Evolutionary conservation across 306 rosid genomes (phyloP).

Genomic region (Vigna nakashimae): DNA sequence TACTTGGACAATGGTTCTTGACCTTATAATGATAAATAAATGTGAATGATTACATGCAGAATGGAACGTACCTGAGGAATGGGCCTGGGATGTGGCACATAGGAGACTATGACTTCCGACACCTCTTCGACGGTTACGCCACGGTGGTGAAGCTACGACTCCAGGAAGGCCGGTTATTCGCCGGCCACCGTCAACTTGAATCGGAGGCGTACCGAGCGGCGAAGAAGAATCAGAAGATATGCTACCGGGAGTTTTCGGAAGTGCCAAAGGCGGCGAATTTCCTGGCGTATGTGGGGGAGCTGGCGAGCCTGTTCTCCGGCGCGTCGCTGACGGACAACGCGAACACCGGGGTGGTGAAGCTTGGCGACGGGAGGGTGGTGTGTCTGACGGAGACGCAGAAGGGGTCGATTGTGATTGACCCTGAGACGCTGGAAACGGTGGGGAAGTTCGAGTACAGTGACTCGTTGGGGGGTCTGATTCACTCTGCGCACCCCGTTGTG

Average conservation of each 20-base stretch:
- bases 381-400: constrained; percentile 95
- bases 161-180: constrained; percentile 59
- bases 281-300: constrained; percentile 73
- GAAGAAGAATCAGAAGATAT: constrained; percentile 65
- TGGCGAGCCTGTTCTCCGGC: constrained; percentile 80
- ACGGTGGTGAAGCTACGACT: constrained; percentile 73
- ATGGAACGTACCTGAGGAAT: constrained; percentile 89
- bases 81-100: constrained; percentile 96
- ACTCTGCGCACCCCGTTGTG: constrained; percentile 94
- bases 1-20: neutral
- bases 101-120: constrained; percentile 85
- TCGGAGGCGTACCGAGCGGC: constrained; percentile 86
- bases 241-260: constrained; percentile 93
- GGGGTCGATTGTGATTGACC: constrained; percentile 81
- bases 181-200: constrained; percentile 84
- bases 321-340: constrained; percentile 87
- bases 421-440: constrained; percentile 68
- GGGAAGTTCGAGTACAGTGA: constrained; percentile 85
- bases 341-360: constrained; percentile 83
- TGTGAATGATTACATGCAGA: constrained; percentile 63
- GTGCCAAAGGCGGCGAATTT: constrained; percentile 76
- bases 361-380: constrained; percentile 87
- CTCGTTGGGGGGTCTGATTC: constrained; percentile 80
- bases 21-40: neutral
- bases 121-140: constrained; percentile 95